Evolutionary conservation across 352 stramenopile species (phyloP).

Genomic region (Pythium utonaiense): DNA sequence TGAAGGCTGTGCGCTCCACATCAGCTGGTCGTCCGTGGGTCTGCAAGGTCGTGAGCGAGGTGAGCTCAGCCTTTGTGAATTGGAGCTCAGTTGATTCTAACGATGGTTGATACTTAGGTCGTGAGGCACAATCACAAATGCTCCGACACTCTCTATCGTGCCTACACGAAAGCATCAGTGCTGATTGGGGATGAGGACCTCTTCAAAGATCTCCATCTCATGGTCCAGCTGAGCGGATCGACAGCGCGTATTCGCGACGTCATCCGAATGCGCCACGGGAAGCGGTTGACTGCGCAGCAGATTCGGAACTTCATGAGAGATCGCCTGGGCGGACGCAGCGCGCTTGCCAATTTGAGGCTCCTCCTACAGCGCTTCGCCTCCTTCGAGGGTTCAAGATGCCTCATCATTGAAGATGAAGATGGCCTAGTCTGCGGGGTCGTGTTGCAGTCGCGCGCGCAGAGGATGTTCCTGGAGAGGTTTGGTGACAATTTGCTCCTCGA

Average conservation of each 20-base stretch:
- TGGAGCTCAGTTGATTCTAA: too few relatives aligned
- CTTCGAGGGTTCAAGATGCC: neutral
- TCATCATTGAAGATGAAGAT: too few relatives aligned
- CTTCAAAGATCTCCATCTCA: neutral
- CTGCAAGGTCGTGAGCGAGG: neutral
- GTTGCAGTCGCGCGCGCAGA: neutral
- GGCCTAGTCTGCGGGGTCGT: neutral
- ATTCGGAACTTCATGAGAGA: neutral
- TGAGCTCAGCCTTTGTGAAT: neutral
- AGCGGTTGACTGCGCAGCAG: neutral
- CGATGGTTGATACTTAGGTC: too few relatives aligned
- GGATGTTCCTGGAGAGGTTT: neutral
- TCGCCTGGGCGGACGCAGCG: neutral
- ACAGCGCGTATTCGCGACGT: neutral
- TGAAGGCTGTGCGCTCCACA: too few relatives aligned
- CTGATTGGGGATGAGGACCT: neutral
- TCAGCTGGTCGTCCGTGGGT: too few relatives aligned
- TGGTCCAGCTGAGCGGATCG: neutral
- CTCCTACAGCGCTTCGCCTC: neutral
- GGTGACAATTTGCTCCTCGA: slow-evolving; percentile 20
- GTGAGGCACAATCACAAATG: neutral
- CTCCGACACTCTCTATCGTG: neutral
- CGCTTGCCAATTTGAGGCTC: neutral
- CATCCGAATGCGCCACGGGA: neutral
- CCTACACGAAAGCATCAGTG: neutral